Evolutionary conservation across 2,329 filamentous ascomycete species (phyloP), one percentile per base, ranked within the genome.

Genomic region (Xylariales sp.): DNA sequence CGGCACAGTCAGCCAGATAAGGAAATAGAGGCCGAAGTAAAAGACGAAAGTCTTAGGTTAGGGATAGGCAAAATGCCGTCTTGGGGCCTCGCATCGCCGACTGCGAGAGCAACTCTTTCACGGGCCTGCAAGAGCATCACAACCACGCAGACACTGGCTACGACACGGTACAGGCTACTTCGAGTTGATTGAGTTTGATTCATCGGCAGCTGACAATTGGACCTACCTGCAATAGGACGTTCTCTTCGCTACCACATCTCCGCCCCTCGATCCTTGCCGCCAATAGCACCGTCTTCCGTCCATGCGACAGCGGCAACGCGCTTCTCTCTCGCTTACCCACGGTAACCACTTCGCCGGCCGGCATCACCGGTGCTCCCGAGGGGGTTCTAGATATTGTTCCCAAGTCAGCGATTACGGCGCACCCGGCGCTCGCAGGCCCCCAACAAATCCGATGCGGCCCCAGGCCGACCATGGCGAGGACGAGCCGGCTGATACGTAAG

Each of bases 361-460:
- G 54, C 10, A 30, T 65, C 4, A 48, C 71, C 5, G 18, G 75
- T 36, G 53, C 72, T 4, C 60, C 70, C 23, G 60, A 72, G 0
- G 63, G 67, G 34, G 71, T 77, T 16, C 76, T 79, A 34, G 86
- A 88, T 69, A 67, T 87, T 23, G 81, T 88, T 10, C 79, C 83
- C 30, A 76, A 75, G 61, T 73, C 79, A 12, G 76, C 84, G 67
- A 82, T 89, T 70, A 84, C 86, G 12, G 75, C 83, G 34, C 83
- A 88, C 76, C 87, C 87, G 36, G 83, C 84, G 8, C 78, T 89
- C n/a, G 78, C 75, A 5, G 82, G 79, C 55, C 71, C 68, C 46
- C 77, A 75, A 67, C 86, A 88, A 79, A 80, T 89, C 70, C 85
- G 87, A 63, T 89, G 84, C 80, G 87, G 86, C 1, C 87, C 87